Base-by-base conservation (phyloP, 192 early-diverging fungal species). In the Rhizophagus prolifer region DNA sequence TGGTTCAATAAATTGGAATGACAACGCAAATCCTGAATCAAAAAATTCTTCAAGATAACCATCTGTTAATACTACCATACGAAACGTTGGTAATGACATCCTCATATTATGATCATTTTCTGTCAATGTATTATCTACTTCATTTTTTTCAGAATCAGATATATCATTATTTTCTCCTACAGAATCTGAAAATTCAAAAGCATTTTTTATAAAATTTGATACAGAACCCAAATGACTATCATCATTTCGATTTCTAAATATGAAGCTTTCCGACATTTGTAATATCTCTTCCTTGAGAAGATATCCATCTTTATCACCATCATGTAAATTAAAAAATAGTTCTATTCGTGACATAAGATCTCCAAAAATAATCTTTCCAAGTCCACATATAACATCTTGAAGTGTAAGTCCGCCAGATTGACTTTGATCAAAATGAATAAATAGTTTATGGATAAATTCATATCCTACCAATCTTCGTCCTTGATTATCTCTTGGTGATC, bases 31-130 rank as follows among this genome's bases (percentile, higher is more conserved):
- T 36, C 85, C 90, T 34, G 78, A 62, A 30, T 94, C 91, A 79
- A 98, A 96, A 70, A 95, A 96, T 34, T 85, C 82, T 72, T 95
- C 93, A n/a, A 98, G 82, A 46, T 90, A 88, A 54, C 92, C 94
- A 79, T 97, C 95, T 21, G 90, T 91, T 71, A 97, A 82, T n/a
- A 95, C 86, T 2, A 95, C 88, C 86, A 97, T 94, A 36, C 84
- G 78, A 79, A 85, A 83, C 28, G 78, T 78, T 9, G 84, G 85
- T 19, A 89, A 76, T 7, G 85, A 79, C 71, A 90, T 59, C 25
- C 47, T 54, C 46, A 31, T 36, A 23, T 61, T 41, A 6, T 46
- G n/a, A 44, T 67, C 74, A 28, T 58, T 66, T 26, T 78, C 78
- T 10, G 30, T 70, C 13, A 58, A 36, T n/a, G n/a, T 31, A 19